Evolutionary conservation across 139 green algal genomes (phyloP).

Genomic region (Haematococcus sp.): DNA sequence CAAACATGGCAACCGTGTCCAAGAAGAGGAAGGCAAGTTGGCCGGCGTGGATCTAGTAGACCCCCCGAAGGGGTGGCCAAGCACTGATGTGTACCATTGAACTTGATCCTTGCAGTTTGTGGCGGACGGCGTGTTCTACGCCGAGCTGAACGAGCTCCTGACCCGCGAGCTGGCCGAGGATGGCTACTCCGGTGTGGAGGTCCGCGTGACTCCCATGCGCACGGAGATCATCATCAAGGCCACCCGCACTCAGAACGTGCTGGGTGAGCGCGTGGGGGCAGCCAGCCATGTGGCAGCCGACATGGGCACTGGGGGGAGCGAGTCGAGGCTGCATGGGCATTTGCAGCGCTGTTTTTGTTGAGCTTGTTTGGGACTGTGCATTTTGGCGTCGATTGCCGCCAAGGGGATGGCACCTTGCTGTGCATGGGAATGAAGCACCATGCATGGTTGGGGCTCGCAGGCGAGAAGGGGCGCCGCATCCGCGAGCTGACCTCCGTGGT

Average conservation of each 20-base stretch:
- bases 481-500: slow-evolving; percentile 97
- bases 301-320: background rate
- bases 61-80: too few relatives aligned
- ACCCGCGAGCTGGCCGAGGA: slow-evolving; percentile 89
- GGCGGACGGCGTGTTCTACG: slow-evolving; percentile 98
- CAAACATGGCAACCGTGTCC: too few relatives aligned
- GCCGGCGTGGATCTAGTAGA: too few relatives aligned
- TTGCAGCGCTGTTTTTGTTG: background rate
- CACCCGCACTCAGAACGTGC: slow-evolving; percentile 96
- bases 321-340: background rate
- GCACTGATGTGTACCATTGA: too few relatives aligned
- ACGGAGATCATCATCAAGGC: slow-evolving; percentile 99
- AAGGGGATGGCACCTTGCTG: too few relatives aligned
- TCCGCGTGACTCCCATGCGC: slow-evolving; percentile 94
- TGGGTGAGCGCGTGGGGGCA: slow-evolving; percentile 64
- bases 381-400: background rate
- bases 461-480: slow-evolving; percentile 97
- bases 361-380: background rate
- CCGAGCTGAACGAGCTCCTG: slow-evolving; percentile 99
- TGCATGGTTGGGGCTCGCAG: slow-evolving; percentile 43
- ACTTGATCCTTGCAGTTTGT: slow-evolving; percentile 83
- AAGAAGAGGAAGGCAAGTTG: too few relatives aligned
- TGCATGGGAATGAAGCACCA: too few relatives aligned
- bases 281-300: background rate
- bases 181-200: slow-evolving; percentile 98